phyloP scores from a whole-genome alignment of 768 basidiomycete species.

The Rhizopogon salebrosus region DNA sequence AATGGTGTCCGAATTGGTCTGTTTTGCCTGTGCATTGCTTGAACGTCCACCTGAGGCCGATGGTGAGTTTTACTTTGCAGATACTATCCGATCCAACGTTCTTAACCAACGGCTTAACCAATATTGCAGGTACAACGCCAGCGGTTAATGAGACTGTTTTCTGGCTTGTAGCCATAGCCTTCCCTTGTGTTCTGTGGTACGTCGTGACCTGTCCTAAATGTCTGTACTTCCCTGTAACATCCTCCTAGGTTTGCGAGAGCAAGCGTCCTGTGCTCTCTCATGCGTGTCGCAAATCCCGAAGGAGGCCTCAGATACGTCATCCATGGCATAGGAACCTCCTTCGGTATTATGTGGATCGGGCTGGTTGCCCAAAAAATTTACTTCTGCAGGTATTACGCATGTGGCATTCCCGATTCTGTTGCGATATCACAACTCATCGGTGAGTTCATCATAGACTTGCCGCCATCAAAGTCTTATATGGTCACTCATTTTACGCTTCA shows the following conservation, averaged over 20 bases:
- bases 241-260: conserved; percentile 16
- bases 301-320: conserved; percentile 3
- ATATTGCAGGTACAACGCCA: background rate
- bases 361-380: conserved; percentile 11
- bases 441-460: conserved; percentile 4
- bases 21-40: conserved; percentile 9
- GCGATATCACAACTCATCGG: conserved; percentile 18
- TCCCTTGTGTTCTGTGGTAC: conserved; percentile 18
- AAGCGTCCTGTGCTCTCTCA: conserved; percentile 20
- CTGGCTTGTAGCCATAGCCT: conserved; percentile 16
- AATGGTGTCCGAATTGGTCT: conserved; percentile 11
- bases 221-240: conserved; percentile 1
- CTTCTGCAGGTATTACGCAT: conserved; percentile 6
- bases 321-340: conserved; percentile 7
- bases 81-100: background rate
- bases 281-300: conserved; percentile 12
- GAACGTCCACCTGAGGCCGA: background rate
- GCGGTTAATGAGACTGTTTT: background rate
- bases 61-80: background rate
- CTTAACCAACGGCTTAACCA: background rate
- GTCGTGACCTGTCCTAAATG: background rate
- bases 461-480: background rate
- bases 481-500: background rate
- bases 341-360: conserved; percentile 20
- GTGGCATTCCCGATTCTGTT: background rate